These are phyloP conservation scores for Gossypium thurberi DNA, from an alignment of 345 rosid species.

Conservation along the genomic window DNA sequence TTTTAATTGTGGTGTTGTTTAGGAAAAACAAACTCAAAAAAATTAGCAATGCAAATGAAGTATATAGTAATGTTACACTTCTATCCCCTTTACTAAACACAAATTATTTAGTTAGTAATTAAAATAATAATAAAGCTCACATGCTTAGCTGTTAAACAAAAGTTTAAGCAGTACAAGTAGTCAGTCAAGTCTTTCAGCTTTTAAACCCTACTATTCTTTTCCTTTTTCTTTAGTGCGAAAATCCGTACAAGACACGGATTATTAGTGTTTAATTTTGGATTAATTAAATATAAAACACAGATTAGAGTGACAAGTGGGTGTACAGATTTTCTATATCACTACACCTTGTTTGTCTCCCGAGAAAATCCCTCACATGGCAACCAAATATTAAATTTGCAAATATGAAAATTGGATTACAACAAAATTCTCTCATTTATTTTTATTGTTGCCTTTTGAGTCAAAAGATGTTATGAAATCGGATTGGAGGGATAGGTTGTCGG, in stretches of 20 bases:
- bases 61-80: conserved; percentile 12
- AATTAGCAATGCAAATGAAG: background rate
- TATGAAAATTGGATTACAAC: background rate
- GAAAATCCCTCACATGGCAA: conserved; percentile 16
- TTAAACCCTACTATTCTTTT: background rate
- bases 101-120: background rate
- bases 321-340: background rate
- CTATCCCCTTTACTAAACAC: background rate
- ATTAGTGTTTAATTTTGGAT: conserved; percentile 12
- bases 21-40: too few relatives aligned
- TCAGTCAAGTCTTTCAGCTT: background rate
- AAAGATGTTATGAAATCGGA: too few relatives aligned
- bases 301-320: background rate
- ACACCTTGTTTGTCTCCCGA: background rate
- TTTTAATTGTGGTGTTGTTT: too few relatives aligned
- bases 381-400: conserved; percentile 1
- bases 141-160: conserved; percentile 38
- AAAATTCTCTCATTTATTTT: too few relatives aligned
- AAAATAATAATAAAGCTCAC: conserved; percentile 4
- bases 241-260: conserved; percentile 39
- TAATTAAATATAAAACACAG: conserved; percentile 4
- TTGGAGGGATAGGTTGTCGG: too few relatives aligned
- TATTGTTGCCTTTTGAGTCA: too few relatives aligned
- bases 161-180: conserved; percentile 12
- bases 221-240: background rate